Conservation (phyloP, 768 basidiomycete genomes). For the Boletellus emodensis region DNA sequence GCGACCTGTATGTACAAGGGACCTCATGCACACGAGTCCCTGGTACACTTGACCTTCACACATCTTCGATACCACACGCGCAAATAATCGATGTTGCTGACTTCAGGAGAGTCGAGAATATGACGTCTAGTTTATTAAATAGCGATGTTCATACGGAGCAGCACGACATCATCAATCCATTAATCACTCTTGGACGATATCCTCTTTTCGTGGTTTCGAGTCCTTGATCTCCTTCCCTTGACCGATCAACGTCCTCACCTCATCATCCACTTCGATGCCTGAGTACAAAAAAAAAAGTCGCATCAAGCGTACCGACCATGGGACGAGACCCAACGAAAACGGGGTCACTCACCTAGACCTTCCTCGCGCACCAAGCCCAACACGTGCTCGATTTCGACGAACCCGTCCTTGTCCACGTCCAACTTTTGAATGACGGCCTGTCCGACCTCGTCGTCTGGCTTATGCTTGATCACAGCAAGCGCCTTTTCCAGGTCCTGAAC, state of each 20-base stretch:
- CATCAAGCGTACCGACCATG: not conserved
- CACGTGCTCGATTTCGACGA: conserved; percentile 93
- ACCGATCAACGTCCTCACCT: conserved; percentile 76
- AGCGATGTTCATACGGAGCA: conserved; percentile 14
- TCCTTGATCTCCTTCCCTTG: conserved; percentile 81
- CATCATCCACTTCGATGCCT: conserved; percentile 85
- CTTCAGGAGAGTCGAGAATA: not conserved
- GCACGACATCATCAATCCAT: conserved; percentile 9
- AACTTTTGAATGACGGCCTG: conserved; percentile 86
- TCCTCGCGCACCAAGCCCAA: conserved; percentile 84
- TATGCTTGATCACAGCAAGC: conserved; percentile 89
- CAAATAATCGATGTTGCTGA: too few species aligned
- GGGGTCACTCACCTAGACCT: conserved; percentile 57
- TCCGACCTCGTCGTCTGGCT: conserved; percentile 84
- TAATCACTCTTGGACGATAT: conserved; percentile 76
- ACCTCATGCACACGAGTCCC: too few species aligned
- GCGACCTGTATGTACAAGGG: too few species aligned
- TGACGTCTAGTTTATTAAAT: conserved; percentile 12
- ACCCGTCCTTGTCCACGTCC: conserved; percentile 95
- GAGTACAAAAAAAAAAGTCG: not conserved
- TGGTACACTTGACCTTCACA: too few species aligned
- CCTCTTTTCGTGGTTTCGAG: conserved; percentile 86
- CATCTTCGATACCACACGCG: too few species aligned
- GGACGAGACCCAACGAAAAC: not conserved
- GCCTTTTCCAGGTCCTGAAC: conserved; percentile 88